Conservation (phyloP, 2,329 filamentous ascomycete genomes). For the Trichoderma sp. region DNA sequence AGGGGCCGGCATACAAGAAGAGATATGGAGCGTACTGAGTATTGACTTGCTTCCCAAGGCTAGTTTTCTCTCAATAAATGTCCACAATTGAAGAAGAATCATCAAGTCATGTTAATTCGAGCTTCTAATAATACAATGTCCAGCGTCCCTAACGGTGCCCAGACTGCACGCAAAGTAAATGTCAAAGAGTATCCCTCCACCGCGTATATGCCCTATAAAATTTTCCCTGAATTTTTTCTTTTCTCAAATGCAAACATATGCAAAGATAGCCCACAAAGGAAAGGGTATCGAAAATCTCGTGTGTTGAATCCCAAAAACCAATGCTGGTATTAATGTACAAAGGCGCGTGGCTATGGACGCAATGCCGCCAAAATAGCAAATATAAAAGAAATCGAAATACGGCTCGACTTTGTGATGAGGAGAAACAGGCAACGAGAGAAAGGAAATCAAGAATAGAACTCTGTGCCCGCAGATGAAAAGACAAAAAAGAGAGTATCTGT, state of each 20-base stretch:
- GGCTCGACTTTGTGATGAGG: neutral
- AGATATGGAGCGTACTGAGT: slow-evolving; percentile 51
- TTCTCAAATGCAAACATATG: neutral
- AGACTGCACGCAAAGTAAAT: neutral
- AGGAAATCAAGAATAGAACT: neutral
- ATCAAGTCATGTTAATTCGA: slow-evolving; percentile 3
- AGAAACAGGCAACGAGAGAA: neutral
- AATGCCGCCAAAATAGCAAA: neutral
- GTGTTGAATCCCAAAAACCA: neutral
- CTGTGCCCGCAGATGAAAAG: slow-evolving; percentile 1
- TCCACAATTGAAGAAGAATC: neutral
- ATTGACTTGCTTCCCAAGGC: neutral
- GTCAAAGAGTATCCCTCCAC: neutral
- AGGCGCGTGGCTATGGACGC: neutral
- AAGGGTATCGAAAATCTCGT: slow-evolving; percentile 3
- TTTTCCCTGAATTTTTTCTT: neutral
- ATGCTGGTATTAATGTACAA: neutral
- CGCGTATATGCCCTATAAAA: neutral
- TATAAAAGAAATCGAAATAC: too few species aligned
- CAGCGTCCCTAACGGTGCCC: neutral
- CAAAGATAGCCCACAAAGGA: slow-evolving; percentile 8
- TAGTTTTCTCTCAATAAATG: neutral
- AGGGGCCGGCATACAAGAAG: slow-evolving; percentile 44
- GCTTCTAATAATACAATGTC: slow-evolving; percentile 12
- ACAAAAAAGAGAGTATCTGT: neutral